These are phyloP conservation scores for Schwanniomyces etchellsii DNA, from an alignment of 1,139 yeast genomes.

Conservation along the genomic window DNA sequence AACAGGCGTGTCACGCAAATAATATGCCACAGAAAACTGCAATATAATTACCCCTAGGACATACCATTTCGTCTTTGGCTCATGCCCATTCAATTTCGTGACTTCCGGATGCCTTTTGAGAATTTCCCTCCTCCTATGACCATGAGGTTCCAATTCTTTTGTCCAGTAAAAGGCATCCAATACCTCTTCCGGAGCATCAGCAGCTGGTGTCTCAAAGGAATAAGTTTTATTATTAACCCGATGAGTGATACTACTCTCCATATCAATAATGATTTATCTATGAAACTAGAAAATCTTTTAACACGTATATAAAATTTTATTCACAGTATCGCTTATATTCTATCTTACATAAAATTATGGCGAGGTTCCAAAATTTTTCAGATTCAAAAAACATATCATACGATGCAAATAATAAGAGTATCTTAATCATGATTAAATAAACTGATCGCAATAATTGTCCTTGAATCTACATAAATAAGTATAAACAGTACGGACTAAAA, in stretches of 20 bases:
- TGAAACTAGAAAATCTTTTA: too few species aligned
- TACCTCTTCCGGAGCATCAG: conserved; percentile 36
- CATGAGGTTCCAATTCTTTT: conserved; percentile 75
- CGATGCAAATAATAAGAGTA: too few species aligned
- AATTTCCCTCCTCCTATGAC: conserved; percentile 65
- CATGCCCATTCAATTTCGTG: conserved; percentile 76
- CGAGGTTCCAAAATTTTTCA: too few species aligned
- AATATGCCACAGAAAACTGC: conserved; percentile 60
- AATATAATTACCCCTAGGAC: conserved; percentile 56
- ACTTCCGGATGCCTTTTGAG: conserved; percentile 75
- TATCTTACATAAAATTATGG: too few species aligned
- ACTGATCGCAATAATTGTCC: too few species aligned
- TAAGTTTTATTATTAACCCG: conserved; percentile 28
- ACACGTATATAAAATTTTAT: too few species aligned
- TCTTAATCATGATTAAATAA: too few species aligned
- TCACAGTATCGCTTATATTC: too few species aligned
- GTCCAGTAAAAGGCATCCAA: conserved; percentile 79
- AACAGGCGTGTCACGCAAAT: conserved; percentile 51
- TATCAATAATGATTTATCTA: too few species aligned
- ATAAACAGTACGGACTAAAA: too few species aligned
- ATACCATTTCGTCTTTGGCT: conserved; percentile 78
- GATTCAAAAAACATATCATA: too few species aligned
- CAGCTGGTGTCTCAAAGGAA: conserved; percentile 37
- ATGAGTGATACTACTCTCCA: conserved; percentile 25
- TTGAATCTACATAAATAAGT: too few species aligned